Conservation (phyloP, 2,329 filamentous ascomycete genomes). For the Colletotrichum plurivorum region DNA sequence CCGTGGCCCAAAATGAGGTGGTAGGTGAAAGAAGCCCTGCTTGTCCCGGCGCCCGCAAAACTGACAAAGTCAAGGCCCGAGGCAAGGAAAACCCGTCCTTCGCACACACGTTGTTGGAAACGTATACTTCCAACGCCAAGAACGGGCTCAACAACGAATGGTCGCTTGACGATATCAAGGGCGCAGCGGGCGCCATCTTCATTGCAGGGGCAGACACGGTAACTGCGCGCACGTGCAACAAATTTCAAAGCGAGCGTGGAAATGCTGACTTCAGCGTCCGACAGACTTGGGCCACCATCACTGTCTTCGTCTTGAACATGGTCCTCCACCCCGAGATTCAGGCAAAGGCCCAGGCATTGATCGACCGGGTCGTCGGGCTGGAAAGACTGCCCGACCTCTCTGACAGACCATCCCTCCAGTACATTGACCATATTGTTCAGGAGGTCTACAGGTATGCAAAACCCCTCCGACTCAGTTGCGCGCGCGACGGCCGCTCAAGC, state of each 20-base stretch:
- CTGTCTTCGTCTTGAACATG: slow-evolving; percentile 40
- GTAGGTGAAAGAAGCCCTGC: slow-evolving; percentile 40
- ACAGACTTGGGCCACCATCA: slow-evolving; percentile 40
- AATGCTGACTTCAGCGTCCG: slow-evolving; percentile 52
- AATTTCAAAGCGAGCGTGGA: slow-evolving; percentile 4
- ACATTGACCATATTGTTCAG: slow-evolving; percentile 55
- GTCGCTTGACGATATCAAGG: slow-evolving; percentile 59
- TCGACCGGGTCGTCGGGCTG: slow-evolving; percentile 63
- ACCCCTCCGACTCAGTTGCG: neutral
- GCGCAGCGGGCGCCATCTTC: slow-evolving; percentile 63
- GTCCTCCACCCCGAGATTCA: slow-evolving; percentile 57
- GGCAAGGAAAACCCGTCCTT: slow-evolving; percentile 39
- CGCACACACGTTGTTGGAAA: slow-evolving; percentile 37
- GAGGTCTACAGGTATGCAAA: slow-evolving; percentile 51
- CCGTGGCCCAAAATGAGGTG: slow-evolving; percentile 45
- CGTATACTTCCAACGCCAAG: slow-evolving; percentile 29
- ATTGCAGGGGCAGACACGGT: slow-evolving; percentile 63
- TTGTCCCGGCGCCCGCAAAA: slow-evolving; percentile 37
- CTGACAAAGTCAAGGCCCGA: slow-evolving; percentile 32
- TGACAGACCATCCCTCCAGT: slow-evolving; percentile 59
- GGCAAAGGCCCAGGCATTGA: slow-evolving; percentile 57
- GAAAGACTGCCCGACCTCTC: slow-evolving; percentile 61
- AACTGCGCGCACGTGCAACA: slow-evolving; percentile 4
- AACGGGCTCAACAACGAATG: slow-evolving; percentile 30
- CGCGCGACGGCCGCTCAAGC: slow-evolving; percentile 16